Conservation (phyloP, 2,329 filamentous ascomycete genomes). For the Trichoderma lentiforme region DNA sequence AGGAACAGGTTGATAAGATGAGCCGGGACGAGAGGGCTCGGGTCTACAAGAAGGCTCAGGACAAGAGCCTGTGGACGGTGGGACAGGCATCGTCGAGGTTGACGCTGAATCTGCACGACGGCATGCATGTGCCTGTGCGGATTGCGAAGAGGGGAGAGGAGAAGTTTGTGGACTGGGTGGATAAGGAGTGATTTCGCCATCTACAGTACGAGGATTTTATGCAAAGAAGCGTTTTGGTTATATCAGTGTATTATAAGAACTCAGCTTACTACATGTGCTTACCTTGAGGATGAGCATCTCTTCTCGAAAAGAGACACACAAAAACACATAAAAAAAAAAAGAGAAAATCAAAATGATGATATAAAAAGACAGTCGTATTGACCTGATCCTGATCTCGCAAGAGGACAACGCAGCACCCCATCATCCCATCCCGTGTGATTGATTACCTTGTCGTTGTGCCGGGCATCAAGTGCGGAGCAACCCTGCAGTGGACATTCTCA, state of each 20-base stretch:
- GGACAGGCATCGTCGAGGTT: constrained; percentile 58
- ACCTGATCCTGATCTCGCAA: neutral
- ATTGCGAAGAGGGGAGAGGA: constrained; percentile 68
- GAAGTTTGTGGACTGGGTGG: constrained; percentile 53
- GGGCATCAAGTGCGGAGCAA: constrained; percentile 4
- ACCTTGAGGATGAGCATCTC: neutral
- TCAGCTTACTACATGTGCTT: neutral
- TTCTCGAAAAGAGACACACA: neutral
- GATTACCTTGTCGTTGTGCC: neutral
- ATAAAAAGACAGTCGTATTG: neutral
- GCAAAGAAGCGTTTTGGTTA: neutral
- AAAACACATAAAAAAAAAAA: neutral
- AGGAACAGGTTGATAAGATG: constrained; percentile 54
- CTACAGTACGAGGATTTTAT: neutral
- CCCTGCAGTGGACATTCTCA: neutral
- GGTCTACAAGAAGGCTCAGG: constrained; percentile 61
- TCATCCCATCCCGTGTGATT: neutral
- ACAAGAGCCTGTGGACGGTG: constrained; percentile 51
- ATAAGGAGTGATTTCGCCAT: neutral
- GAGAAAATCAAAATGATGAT: neutral
- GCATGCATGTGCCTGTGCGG: constrained; percentile 60
- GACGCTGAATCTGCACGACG: constrained; percentile 64
- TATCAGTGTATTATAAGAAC: neutral
- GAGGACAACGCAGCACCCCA: neutral
- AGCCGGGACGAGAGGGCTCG: constrained; percentile 40